A percentile compares a stretch with the other conserved stretches of the same genome.
phyloP scores from a whole-genome alignment of 768 basidiomycete species.

The Suillus americanus region DNA sequence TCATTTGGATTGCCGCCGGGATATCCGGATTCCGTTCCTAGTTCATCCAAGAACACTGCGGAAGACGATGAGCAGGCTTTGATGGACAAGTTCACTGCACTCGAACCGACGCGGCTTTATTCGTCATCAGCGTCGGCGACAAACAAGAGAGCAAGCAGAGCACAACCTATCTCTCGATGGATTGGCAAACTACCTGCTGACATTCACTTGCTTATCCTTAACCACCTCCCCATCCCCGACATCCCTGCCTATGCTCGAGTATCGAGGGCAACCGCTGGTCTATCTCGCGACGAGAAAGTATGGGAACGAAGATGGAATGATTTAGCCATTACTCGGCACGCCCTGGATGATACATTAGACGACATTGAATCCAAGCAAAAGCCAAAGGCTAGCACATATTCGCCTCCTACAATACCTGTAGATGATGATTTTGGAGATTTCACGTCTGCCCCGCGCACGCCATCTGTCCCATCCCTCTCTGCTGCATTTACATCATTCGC shows the following conservation, averaged over 20 bases:
- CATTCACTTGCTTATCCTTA: constrained; percentile 72
- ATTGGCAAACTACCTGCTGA: constrained; percentile 82
- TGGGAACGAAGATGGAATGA: constrained; percentile 78
- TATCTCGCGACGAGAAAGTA: constrained; percentile 68
- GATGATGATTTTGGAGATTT: constrained; percentile 84
- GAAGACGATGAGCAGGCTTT: constrained; percentile 12
- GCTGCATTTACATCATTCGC: constrained; percentile 19
- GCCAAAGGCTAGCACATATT: constrained; percentile 35
- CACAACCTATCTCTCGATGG: constrained; percentile 33
- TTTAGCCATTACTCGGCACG: constrained; percentile 49
- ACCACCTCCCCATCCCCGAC: constrained; percentile 77
- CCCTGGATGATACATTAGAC: constrained; percentile 51
- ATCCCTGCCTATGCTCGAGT: constrained; percentile 71
- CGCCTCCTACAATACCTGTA: constrained; percentile 61
- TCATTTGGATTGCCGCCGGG: constrained; percentile 6
- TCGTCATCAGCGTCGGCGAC: constrained; percentile 25
- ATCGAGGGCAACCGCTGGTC: constrained; percentile 59
- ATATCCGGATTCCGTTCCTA: background rate
- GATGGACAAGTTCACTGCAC: constrained; percentile 87
- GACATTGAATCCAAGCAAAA: constrained; percentile 49
- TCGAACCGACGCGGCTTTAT: constrained; percentile 72
- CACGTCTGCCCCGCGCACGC: constrained; percentile 41
- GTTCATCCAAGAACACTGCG: background rate
- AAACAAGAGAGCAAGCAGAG: background rate
- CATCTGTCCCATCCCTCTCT: constrained; percentile 9